phyloP scores from a whole-genome alignment of 805 yeast species.

The Candida qinlingensis region DNA sequence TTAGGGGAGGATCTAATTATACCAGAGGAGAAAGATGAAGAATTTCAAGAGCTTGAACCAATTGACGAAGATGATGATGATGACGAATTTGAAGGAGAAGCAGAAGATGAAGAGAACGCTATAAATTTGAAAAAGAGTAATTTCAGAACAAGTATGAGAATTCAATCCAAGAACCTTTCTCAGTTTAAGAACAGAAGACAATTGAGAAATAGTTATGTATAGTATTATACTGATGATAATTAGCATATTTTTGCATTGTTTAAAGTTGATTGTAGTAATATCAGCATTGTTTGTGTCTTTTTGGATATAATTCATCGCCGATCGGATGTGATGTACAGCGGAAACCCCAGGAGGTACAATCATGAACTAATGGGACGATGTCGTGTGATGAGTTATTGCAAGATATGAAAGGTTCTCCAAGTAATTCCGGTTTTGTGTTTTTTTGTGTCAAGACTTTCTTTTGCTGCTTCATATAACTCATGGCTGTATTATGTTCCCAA shows the following conservation, averaged over 20 bases:
- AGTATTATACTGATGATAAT: neutral
- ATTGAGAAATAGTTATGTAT: constrained; percentile 11
- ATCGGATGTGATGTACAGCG: too few relatives aligned
- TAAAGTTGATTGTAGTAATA: too few relatives aligned
- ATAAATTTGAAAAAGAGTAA: constrained; percentile 14
- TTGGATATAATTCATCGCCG: too few relatives aligned
- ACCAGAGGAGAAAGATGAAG: constrained; percentile 6
- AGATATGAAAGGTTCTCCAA: too few relatives aligned
- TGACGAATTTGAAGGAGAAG: constrained; percentile 6
- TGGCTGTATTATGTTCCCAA: too few relatives aligned
- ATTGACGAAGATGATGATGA: constrained; percentile 5
- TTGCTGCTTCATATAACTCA: too few relatives aligned
- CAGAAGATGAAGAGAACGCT: constrained; percentile 19
- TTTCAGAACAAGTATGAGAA: constrained; percentile 17
- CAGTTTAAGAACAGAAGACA: constrained; percentile 21
- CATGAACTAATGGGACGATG: too few relatives aligned
- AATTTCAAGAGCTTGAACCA: constrained; percentile 1
- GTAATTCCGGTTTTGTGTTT: too few relatives aligned
- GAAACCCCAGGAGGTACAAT: too few relatives aligned
- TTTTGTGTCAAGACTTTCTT: too few relatives aligned
- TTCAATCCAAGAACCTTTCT: constrained; percentile 20
- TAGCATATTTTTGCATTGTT: neutral
- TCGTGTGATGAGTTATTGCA: too few relatives aligned
- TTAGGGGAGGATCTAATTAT: constrained; percentile 7
- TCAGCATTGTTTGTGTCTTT: too few relatives aligned